Conservation (phyloP, 164 flowering plant species). For the Akebia trifoliata region DNA sequence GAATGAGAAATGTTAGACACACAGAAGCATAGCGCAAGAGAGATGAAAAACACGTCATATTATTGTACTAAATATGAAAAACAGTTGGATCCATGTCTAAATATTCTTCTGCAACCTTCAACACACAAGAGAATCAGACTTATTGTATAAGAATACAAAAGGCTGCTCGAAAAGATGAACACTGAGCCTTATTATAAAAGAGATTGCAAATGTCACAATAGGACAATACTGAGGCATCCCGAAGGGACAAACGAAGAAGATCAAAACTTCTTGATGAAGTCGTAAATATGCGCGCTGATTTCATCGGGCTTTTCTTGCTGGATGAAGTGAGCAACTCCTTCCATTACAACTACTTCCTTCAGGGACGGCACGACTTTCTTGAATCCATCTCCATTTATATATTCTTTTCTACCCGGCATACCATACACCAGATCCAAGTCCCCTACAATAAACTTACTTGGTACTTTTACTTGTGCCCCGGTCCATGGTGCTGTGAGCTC, state of each 20-base stretch:
- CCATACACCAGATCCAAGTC: slow-evolving; percentile 23
- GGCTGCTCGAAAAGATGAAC: too few relatives aligned
- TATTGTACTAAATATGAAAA: too few relatives aligned
- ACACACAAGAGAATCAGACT: too few relatives aligned
- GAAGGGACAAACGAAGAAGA: not conserved
- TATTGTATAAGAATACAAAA: too few relatives aligned
- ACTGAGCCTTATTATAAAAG: too few relatives aligned
- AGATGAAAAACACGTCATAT: too few relatives aligned
- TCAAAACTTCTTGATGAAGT: slow-evolving; percentile 28
- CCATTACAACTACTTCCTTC: slow-evolving; percentile 26
- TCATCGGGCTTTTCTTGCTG: slow-evolving; percentile 28
- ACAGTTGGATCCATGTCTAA: too few relatives aligned
- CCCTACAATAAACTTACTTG: slow-evolving; percentile 28
- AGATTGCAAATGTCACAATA: too few relatives aligned
- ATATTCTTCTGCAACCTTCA: too few relatives aligned
- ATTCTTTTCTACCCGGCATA: slow-evolving; percentile 13
- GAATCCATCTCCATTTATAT: slow-evolving; percentile 23
- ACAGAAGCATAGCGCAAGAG: too few relatives aligned
- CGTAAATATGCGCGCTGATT: slow-evolving; percentile 23
- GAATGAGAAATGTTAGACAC: too few relatives aligned
- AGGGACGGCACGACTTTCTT: slow-evolving; percentile 20
- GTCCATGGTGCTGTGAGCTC: slow-evolving; percentile 33
- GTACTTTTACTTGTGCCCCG: slow-evolving; percentile 27
- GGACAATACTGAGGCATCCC: too few relatives aligned
- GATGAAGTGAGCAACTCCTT: slow-evolving; percentile 28